phyloP scores from a whole-genome alignment of 2,329 filamentous ascomycete genomes.

The Fusarium goolgardi region DNA sequence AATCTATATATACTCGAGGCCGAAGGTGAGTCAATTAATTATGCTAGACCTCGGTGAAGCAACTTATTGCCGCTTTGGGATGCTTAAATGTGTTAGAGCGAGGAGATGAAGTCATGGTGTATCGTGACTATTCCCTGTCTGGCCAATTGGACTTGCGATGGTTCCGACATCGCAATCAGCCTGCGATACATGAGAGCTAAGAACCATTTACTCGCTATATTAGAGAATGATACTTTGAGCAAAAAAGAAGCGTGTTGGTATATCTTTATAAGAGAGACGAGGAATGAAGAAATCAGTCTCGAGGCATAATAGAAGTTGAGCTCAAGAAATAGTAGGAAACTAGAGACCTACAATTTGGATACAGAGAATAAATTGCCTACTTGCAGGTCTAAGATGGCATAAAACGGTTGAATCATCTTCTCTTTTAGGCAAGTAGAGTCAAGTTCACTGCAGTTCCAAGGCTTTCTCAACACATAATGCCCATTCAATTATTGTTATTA shows the following conservation, averaged over 20 bases:
- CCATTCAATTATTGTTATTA: neutral
- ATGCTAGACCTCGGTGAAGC: slow-evolving; percentile 26
- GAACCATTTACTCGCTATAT: neutral
- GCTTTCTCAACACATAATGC: neutral
- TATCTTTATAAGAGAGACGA: neutral
- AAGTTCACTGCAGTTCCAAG: neutral
- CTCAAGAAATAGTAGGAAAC: neutral
- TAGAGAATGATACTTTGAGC: neutral
- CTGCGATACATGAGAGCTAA: neutral
- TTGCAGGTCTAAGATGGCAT: neutral
- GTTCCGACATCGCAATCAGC: slow-evolving; percentile 41
- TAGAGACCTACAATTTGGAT: neutral
- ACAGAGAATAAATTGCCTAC: neutral
- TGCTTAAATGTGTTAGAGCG: slow-evolving; percentile 12
- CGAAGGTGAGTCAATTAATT: slow-evolving; percentile 15
- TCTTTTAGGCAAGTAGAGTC: neutral
- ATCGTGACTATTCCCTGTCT: slow-evolving; percentile 10
- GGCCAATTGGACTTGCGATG: slow-evolving; percentile 23
- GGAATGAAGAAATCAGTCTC: neutral
- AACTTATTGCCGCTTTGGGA: slow-evolving; percentile 21
- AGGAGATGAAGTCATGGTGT: slow-evolving; percentile 30
- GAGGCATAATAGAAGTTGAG: neutral
- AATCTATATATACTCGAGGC: neutral
- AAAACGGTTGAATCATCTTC: too few species aligned
- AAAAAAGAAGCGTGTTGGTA: neutral